These are phyloP conservation scores for Penicillium waksmanii DNA, from an alignment of 495 filamentous ascomycete genomes.

Conservation along the genomic window DNA sequence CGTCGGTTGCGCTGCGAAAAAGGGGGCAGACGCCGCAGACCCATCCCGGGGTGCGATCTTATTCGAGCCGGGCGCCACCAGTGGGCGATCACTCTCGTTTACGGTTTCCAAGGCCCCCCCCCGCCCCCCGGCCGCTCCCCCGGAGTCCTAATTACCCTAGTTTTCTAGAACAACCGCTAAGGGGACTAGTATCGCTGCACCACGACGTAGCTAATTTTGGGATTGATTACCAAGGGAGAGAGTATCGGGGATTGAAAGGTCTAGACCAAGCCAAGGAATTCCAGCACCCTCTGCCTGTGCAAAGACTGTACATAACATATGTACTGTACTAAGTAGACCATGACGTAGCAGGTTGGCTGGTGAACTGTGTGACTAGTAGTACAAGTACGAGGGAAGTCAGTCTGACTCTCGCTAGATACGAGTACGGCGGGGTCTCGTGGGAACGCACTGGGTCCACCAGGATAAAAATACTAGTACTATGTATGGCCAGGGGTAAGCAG, in stretches of 20 bases:
- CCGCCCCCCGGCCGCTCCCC: conserved; percentile 3
- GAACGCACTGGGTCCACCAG: not conserved
- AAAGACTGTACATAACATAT: no score
- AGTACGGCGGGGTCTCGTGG: no score
- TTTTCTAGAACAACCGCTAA: conserved; percentile 19
- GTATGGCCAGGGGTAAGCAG: not conserved
- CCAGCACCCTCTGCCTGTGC: not conserved
- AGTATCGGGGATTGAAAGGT: not conserved
- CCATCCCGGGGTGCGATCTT: conserved; percentile 1
- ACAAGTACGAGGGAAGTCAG: no score
- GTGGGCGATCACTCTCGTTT: conserved; percentile 7
- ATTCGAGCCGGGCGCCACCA: conserved; percentile 5
- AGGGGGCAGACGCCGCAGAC: not conserved
- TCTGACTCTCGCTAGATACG: no score
- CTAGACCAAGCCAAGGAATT: conserved; percentile 9
- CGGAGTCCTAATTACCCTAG: conserved; percentile 1
- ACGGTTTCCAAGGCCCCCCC: conserved; percentile 1
- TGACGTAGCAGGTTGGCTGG: not conserved
- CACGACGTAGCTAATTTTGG: conserved; percentile 6
- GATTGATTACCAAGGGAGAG: conserved; percentile 16
- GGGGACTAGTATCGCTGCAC: conserved; percentile 8
- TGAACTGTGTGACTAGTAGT: not conserved
- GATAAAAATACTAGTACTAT: not conserved
- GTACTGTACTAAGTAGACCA: not conserved
- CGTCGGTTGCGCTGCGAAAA: not conserved